Percentiles rank a stretch among this genome's conserved stretches.
These are phyloP conservation scores for Umbelopsis isabellina DNA, from an alignment of 192 early-diverging fungal genomes.

Conservation along the genomic window DNA sequence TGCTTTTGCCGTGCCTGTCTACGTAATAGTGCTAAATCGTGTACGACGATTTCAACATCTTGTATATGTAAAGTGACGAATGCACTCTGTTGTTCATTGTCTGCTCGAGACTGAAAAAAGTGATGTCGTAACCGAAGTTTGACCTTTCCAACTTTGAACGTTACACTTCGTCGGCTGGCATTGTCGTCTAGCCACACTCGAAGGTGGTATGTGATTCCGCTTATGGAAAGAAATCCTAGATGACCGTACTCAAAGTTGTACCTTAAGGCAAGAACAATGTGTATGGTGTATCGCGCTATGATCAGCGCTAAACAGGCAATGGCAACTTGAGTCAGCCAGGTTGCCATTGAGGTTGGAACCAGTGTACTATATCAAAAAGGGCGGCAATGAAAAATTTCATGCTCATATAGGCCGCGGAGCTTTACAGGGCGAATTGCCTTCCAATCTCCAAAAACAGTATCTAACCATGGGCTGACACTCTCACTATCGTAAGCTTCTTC, in stretches of 20 bases:
- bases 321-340: slow-evolving; percentile 17
- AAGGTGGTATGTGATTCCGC: slow-evolving; percentile 30
- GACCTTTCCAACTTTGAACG: slow-evolving; percentile 32
- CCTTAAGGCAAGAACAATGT: slow-evolving; percentile 24
- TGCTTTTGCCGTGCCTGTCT: not conserved
- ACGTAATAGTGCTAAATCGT: slow-evolving; percentile 4
- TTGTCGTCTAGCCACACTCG: not conserved
- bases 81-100: not conserved
- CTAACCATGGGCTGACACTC: too few relatives aligned
- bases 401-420: too few relatives aligned
- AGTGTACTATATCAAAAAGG: too few relatives aligned
- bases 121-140: slow-evolving; percentile 31
- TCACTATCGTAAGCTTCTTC: too few relatives aligned
- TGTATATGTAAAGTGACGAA: slow-evolving; percentile 40
- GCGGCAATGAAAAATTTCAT: too few relatives aligned
- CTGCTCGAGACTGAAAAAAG: slow-evolving; percentile 29
- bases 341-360: slow-evolving; percentile 3
- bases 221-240: slow-evolving; percentile 39
- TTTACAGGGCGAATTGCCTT: too few relatives aligned
- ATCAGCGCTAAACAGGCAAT: slow-evolving; percentile 20
- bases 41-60: slow-evolving; percentile 23
- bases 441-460: too few relatives aligned
- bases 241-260: slow-evolving; percentile 35
- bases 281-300: slow-evolving; percentile 21
- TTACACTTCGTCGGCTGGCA: slow-evolving; percentile 2